phyloP scores from a whole-genome alignment of 2,329 filamentous ascomycete genomes.

The Xylaria sp. region DNA sequence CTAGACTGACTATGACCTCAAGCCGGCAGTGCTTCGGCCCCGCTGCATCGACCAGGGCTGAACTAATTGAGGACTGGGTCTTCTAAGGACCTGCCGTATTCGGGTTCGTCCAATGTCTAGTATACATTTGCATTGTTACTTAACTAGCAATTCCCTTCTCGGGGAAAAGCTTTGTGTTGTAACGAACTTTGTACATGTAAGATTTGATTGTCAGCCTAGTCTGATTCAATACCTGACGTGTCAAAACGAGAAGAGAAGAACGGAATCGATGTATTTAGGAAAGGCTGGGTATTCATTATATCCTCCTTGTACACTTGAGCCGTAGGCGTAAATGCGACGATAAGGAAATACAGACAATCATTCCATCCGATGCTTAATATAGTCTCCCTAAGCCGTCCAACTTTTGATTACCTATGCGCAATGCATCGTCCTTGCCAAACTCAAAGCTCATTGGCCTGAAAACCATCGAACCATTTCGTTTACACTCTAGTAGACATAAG shows the following conservation, averaged over 20 bases:
- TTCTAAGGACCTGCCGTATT: constrained; percentile 21
- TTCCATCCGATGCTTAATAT: background rate
- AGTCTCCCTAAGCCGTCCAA: background rate
- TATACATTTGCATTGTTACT: background rate
- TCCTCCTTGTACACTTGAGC: too few species aligned
- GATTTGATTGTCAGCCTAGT: background rate
- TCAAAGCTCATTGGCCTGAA: background rate
- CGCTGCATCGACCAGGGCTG: constrained; percentile 7
- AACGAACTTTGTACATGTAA: background rate
- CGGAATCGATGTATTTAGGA: background rate
- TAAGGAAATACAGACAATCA: background rate
- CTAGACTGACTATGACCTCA: background rate
- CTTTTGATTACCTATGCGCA: background rate
- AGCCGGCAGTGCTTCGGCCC: constrained; percentile 19
- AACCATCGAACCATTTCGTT: background rate
- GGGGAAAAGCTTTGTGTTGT: background rate
- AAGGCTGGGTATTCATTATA: background rate
- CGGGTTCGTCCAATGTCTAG: constrained; percentile 1
- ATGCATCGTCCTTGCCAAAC: background rate
- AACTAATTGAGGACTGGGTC: constrained; percentile 12
- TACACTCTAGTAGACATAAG: constrained; percentile 73
- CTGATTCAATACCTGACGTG: background rate
- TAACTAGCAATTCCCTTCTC: too few species aligned
- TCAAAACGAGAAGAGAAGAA: background rate
- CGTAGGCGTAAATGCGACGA: too few species aligned